Base-by-base conservation (phyloP, 768 basidiomycete genomes). In the Zangia roseola region DNA sequence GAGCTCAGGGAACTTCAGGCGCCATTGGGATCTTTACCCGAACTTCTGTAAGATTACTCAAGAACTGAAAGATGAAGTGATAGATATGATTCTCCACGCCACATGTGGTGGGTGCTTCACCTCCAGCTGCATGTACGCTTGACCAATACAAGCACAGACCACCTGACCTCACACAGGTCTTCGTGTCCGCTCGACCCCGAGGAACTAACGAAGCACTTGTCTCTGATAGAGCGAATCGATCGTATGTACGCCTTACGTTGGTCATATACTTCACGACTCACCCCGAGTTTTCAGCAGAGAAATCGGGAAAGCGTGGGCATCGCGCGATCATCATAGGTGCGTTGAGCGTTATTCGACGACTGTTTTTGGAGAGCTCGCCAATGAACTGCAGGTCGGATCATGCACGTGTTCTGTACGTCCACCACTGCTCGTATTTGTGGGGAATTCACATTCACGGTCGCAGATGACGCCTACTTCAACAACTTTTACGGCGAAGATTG, bases 401-500 rank as follows among this genome's bases (percentile, higher is more conserved):
- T 69, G 67, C 45, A 57, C 19, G 52, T 37, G 24, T 63, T 68
- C 42, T 62, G 67, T 68, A 41, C 7, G 66, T 50, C 6, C 2
- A 16, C 24, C 12, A 17, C 39, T n/a, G n/a, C n/a, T 3, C 26
- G 4, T 13, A 2, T 34, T 8, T 43, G 2, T 31, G 4, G 3
- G 20, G 0, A 2, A 5, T 31, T 17, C 26, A 10, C 16, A 26
- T 20, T 65, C 43, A 54, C 35, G 41, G 7, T 35, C 28, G n/a
- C 47, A 76, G 75, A 58, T 31, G 26, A 47, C 14, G 66, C 66
- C 20, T 58, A 63, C 25, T 76, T 75, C 43, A 33, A 71, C 13
- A 73, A 79, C 43, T 75, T 70, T 35, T 52, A 76, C 13, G 78
- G 76, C 5, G 71, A 77, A 50, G 61, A 69, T 2, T 69, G 70